Evolutionary conservation across 345 rosid species (phyloP), one percentile per base, ranked within the genome.

Genomic region (Erucastrum elatum): DNA sequence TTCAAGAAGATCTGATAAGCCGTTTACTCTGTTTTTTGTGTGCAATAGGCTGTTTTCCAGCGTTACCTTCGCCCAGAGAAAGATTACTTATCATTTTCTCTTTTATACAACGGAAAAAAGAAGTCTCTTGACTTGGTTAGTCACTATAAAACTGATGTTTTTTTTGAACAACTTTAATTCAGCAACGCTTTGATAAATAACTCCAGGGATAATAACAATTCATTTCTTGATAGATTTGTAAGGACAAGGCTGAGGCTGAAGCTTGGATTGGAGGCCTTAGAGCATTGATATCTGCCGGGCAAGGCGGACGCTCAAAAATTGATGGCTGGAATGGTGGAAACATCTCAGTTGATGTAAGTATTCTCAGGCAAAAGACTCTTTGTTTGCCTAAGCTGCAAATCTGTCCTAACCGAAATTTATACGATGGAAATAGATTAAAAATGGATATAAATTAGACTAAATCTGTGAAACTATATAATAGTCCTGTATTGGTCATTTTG

Each of bases 121-220:
- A 86, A 89, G 80, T 91, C 98, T 37, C 97, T 93, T 81, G 97
- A 95, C 90, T 94, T 92, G 99, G 99, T 92, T 87, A 68, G 94
- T 89, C 65, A 58, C 53, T 6, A 35, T 26, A 35, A 62, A 74
- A 55, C 79, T 77, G 64, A 68, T 39, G 29, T 26, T 41, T 34
- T 4, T 3, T 3, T 44, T 33, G 35, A 58, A 56, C 15, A n/a
- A 26, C 0, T 63, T 56, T 4, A 30, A 82, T 56, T 62, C 13
- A 34, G 41, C 71, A 71, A 73, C 68, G 59, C 37, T 71, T 39
- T 63, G 61, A 16, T 13, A 71, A 53, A 69, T 68, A 75, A 80
- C 76, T 79, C 59, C 9, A 64, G 29, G 30, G 4, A 9, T 37
- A 58, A 10, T 83, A 75, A 77, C 81, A 60, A 81, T 31, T 70